Evolutionary conservation across 805 yeast genomes (phyloP).

Genomic region (Komagataella kurtzmanii): DNA sequence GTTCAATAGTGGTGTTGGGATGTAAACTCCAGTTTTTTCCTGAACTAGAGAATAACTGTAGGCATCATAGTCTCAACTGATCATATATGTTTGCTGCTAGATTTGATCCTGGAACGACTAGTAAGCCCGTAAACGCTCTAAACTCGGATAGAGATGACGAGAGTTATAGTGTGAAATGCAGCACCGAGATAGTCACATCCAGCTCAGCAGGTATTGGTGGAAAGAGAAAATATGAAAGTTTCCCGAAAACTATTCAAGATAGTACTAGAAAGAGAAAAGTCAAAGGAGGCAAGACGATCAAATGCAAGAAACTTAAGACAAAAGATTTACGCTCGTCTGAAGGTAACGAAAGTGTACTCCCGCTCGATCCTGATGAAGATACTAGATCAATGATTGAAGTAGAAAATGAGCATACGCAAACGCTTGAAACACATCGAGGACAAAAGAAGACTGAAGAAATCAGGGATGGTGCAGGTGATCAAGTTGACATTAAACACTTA

Average conservation of each 20-base stretch:
- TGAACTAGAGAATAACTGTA: not conserved
- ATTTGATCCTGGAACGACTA: not conserved
- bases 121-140: not conserved
- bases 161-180: not conserved
- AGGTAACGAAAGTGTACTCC: conserved; percentile 9
- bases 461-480: not conserved
- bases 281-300: not conserved
- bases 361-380: conserved; percentile 9
- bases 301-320: not conserved
- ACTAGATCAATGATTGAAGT: conserved; percentile 4
- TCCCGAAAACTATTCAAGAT: not conserved
- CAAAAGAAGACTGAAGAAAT: not conserved
- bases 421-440: not conserved
- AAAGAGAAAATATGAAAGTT: not conserved
- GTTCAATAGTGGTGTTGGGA: not conserved
- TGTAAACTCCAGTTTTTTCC: not conserved
- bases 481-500: conserved; percentile 23
- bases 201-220: not conserved
- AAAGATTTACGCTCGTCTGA: not conserved
- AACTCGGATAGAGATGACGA: not conserved
- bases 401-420: conserved; percentile 5
- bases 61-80: not conserved
- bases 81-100: not conserved
- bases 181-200: not conserved
- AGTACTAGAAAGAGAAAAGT: not conserved